Conservation (phyloP, 1,139 yeast species). For the Insectozyma bohioensis region DNA sequence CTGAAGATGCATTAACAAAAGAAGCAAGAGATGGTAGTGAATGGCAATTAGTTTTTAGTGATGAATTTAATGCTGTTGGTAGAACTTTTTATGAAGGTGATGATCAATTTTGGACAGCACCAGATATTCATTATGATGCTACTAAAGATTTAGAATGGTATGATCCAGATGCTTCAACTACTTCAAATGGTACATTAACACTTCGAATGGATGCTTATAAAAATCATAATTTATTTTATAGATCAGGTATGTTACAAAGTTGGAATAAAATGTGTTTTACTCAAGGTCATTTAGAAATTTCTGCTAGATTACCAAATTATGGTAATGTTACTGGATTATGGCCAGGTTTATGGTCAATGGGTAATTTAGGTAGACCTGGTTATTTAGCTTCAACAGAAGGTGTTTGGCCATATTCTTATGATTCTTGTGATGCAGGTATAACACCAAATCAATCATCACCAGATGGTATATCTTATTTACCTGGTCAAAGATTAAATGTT, state of each 20-base stretch:
- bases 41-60: slow-evolving; percentile 76
- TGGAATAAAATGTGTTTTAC: slow-evolving; percentile 86
- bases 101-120: slow-evolving; percentile 81
- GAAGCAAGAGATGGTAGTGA: slow-evolving; percentile 51
- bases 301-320: slow-evolving; percentile 72
- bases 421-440: slow-evolving; percentile 82
- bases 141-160: slow-evolving; percentile 88
- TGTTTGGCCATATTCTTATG: slow-evolving; percentile 88
- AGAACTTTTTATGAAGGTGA: slow-evolving; percentile 81
- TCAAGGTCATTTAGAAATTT: slow-evolving; percentile 69
- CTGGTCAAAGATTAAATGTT: slow-evolving; percentile 68
- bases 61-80: slow-evolving; percentile 81
- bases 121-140: slow-evolving; percentile 75
- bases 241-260: slow-evolving; percentile 82
- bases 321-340: slow-evolving; percentile 77
- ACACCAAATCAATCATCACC: slow-evolving; percentile 82
- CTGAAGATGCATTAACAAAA: slow-evolving; percentile 48
- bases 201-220: slow-evolving; percentile 70
- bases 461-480: slow-evolving; percentile 77
- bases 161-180: slow-evolving; percentile 75
- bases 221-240: slow-evolving; percentile 69
- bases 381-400: slow-evolving; percentile 78
- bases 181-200: slow-evolving; percentile 64
- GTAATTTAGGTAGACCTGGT: slow-evolving; percentile 85
- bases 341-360: slow-evolving; percentile 93